Base-by-base conservation (phyloP, 2,329 filamentous ascomycete species). In the Pseudogymnoascus sp. region DNA sequence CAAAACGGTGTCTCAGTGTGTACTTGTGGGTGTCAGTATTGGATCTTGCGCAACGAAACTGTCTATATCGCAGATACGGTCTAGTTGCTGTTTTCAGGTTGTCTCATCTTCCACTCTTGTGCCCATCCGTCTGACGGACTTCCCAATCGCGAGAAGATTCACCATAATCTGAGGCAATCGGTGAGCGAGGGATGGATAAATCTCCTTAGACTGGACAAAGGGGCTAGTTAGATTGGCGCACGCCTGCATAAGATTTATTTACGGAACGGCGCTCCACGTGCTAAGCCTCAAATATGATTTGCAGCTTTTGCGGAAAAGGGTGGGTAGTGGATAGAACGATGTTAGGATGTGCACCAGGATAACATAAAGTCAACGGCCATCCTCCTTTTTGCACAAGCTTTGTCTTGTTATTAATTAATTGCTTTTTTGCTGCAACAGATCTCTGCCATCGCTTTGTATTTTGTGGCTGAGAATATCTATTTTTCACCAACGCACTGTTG, bases 101-200 rank as follows among this genome's bases (percentile, higher is more conserved):
- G 47, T 54, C 47, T 54, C 47, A 54, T 54, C 25, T 54, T 22
- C 47, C 47, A 9, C 28, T 32, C 47, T 54, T 54, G 47, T 54
- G 28, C 47, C 43, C 5, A 11, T 12, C 47, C 22, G 22, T 25
- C 9, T 54, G 47, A 11, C 47, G 47, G 47, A 20, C 47, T 54
- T 54, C 47, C 47, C 16, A 54, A 54, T 54, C 32, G 47, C 47
- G 47, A 54, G 47, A 54, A 54, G 47, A 54, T 54, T 54, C 47
- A 54, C 47, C 47, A 12, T n/a, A 20, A 54, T 11, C 47, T 54
- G 47, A 54, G 6, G 25, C 47, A 54, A 28, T 54, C 28, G 47
- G 47, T 54, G 47, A 54, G 47, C 47, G 47, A 54, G 47, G n/a
- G 47, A 32, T 32, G 47, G n/a, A 12, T 18, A 54, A 54, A 32